phyloP scores from a whole-genome alignment of 2,329 filamentous ascomycete species.

The Knoxdaviesia capensis region DNA sequence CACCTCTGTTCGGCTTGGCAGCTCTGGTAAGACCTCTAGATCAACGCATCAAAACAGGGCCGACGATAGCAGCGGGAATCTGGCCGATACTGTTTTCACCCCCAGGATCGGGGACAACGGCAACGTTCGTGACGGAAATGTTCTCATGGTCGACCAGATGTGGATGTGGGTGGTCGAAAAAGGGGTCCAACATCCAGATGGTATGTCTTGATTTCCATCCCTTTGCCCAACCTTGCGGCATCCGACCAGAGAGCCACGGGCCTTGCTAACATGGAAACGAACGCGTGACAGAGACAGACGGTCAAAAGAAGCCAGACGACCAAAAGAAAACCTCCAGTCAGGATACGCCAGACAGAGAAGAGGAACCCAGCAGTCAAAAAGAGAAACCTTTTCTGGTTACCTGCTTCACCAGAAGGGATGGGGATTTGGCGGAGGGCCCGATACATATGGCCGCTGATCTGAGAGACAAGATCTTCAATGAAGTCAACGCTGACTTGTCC shows the following conservation, averaged over 20 bases:
- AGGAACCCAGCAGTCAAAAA: not conserved
- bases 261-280: too few relatives aligned
- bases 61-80: slow-evolving; percentile 7
- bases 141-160: slow-evolving; percentile 47
- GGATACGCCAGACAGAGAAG: too few relatives aligned
- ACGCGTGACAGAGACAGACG: too few relatives aligned
- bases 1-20: too few relatives aligned
- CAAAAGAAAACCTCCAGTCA: too few relatives aligned
- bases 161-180: slow-evolving; percentile 38
- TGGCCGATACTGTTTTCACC: slow-evolving; percentile 19
- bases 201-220: too few relatives aligned
- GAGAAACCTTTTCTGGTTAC: slow-evolving; percentile 26
- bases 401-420: slow-evolving; percentile 34
- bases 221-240: too few relatives aligned
- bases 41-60: not conserved
- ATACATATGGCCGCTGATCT: slow-evolving; percentile 40
- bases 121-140: slow-evolving; percentile 19
- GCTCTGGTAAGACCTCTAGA: too few relatives aligned
- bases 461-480: slow-evolving; percentile 43
- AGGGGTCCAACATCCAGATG: too few relatives aligned
- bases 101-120: too few relatives aligned
- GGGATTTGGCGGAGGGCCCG: slow-evolving; percentile 30
- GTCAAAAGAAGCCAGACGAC: too few relatives aligned
- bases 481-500: slow-evolving; percentile 43
- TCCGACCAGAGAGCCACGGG: too few relatives aligned